Base-by-base conservation (phyloP, 2,329 filamentous ascomycete genomes). In the Hymenoscyphus scutula region DNA sequence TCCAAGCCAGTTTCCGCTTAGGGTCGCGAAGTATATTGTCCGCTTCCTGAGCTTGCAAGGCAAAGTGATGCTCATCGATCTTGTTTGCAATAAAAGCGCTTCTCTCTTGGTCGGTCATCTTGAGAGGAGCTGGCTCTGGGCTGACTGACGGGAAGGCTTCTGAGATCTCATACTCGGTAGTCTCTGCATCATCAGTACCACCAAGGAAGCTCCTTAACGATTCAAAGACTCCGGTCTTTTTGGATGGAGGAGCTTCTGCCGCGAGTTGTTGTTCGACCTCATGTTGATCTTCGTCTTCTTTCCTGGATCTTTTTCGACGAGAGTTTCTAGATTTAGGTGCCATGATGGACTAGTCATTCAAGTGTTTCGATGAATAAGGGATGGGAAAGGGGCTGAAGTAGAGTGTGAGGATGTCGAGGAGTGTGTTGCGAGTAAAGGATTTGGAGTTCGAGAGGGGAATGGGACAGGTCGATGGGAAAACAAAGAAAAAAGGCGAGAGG, bases 1-100 rank as follows among this genome's bases (percentile, higher is more conserved):
- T 41, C 37, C 51, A 65, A 32, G 41, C 59, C n/a, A 65, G 41
- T 23, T 65, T 65, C 10, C 63, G 58, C 5, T 56, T 53, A 4
- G 54, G 34, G 29, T 61, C 58, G 23, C 34, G 19, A 19, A 63
- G 53, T 15, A 3, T 37, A n/a, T 27, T 32, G 15, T 60, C 53
- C 15, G 53, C 62, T 32, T 57, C 53, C 13, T 57, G 23, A 7
- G 25, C 58, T 11, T 30, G 29, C 5, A 23, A 15, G 10, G 15
- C 38, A 19, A 15, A 53, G 27, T 58, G n/a, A 4, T 45, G n/a
- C 25, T 38, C 53, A 53, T 63, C 62, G 27, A 63, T 38, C 30
- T 7, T n/a, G 30, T 41, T 38, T 53, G 41, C 55, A 10, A 57
- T 58, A 15, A 30, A 23, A 29, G 23, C 19, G 15, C 11, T 48